Base-by-base conservation (phyloP, 345 rosid species). In the Ceriops zippeliana region DNA sequence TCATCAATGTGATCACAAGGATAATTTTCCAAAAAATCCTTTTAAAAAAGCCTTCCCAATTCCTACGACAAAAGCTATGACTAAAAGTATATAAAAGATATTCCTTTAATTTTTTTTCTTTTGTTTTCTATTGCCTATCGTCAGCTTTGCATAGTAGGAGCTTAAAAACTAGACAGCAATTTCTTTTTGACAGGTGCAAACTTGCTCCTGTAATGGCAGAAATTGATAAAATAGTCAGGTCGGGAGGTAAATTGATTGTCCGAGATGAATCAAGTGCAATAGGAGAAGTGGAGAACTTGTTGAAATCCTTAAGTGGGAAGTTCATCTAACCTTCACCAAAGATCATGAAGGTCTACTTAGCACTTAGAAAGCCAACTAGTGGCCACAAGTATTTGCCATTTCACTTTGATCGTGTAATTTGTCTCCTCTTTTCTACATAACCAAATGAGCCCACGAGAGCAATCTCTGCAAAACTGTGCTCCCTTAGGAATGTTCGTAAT, bases 361-460 rank as follows among this genome's bases (percentile, higher is more conserved):
- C 65, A 97, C 99, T n/a, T 96, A 95, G 74, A 95, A 95, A 83
- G 93, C 93, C 30, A 70, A 87, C 17, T 91, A 96, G 99, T 82
- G 96, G 76, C 99, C 99, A 27, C 67, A 81, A 24, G 72, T 77
- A 59, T 70, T 64, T 31, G 82, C 82, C 65, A 67, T 80, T 73
- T 67, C 80, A 19, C 61, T 83, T 54, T 86, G 74, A 84, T 71
- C 62, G 32, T 5, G 20, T 20, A 52, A 56, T n/a, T 32, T 63
- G 47, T 26, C 11, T n/a, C 42, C 11, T 42, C 38, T 24, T 21
- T 49, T 27, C 51, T 11, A 34, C 65, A 35, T 17, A 52, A 6
- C 42, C 62, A 54, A 34, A 51, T 35, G 35, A 24, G 51, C 62
- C 56, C n/a, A 42, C 57, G 32, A 34, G 5, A 19, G 64, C n/a